Conservation (phyloP, 1,284 basidiomycete species). For the Cutaneotrichosporon cutaneum region DNA sequence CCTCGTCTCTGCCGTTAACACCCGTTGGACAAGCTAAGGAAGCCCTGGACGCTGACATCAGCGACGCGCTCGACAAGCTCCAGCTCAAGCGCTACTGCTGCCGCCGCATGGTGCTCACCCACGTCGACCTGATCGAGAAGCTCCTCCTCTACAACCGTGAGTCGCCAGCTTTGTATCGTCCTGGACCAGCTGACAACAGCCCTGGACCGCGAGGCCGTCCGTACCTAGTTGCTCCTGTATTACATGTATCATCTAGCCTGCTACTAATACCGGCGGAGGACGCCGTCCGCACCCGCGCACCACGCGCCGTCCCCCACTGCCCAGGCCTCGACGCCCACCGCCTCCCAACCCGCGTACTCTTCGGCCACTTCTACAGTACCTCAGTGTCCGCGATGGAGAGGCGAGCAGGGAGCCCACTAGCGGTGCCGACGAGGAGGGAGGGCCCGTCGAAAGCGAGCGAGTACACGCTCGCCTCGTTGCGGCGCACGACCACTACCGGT, state of each 20-base stretch:
- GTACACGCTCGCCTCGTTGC: slow-evolving; percentile 62
- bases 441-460: slow-evolving; percentile 53
- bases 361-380: slow-evolving; percentile 30
- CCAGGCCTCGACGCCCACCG: slow-evolving; percentile 43
- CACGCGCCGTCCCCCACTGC: slow-evolving; percentile 38
- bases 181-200: slow-evolving; percentile 15
- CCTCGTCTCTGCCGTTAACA: neutral
- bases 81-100: slow-evolving; percentile 95
- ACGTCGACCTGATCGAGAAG: slow-evolving; percentile 90
- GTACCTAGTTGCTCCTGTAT: slow-evolving; percentile 17
- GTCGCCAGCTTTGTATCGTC: slow-evolving; percentile 48
- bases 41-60: slow-evolving; percentile 51
- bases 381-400: slow-evolving; percentile 22
- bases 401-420: slow-evolving; percentile 46
- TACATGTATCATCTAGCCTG: slow-evolving; percentile 17
- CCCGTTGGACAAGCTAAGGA: neutral
- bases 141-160: slow-evolving; percentile 91
- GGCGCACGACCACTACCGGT: slow-evolving; percentile 53
- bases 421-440: slow-evolving; percentile 45
- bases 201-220: slow-evolving; percentile 21
- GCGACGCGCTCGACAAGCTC: slow-evolving; percentile 87
- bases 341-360: slow-evolving; percentile 52
- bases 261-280: slow-evolving; percentile 38
- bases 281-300: slow-evolving; percentile 47
- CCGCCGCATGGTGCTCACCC: slow-evolving; percentile 94